Conservation (phyloP, 164 flowering plant genomes). For the Stephania yunnanensis region DNA sequence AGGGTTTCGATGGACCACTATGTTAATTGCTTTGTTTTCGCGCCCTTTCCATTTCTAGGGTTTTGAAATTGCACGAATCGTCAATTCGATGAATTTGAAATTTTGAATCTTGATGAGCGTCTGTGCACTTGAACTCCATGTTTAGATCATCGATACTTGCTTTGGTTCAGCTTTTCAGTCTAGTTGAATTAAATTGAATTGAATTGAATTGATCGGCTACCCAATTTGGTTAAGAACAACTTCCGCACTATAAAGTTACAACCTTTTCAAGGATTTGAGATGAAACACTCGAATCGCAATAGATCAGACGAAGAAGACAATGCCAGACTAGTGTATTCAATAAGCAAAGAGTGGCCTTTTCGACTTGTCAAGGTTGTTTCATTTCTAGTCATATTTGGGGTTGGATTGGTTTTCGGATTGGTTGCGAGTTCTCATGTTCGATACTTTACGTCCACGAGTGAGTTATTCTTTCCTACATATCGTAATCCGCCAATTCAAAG, state of each 20-base stretch:
- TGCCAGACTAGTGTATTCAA: constrained; percentile 3
- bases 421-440: constrained; percentile 23
- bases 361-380: constrained; percentile 25
- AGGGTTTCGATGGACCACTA: background rate
- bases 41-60: background rate
- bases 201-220: background rate
- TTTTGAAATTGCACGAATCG: background rate
- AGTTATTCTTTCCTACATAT: constrained; percentile 19
- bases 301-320: constrained; percentile 21
- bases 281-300: constrained; percentile 15
- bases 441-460: constrained; percentile 14
- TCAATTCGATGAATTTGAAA: background rate
- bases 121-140: no score
- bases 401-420: constrained; percentile 30
- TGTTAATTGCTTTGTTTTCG: background rate
- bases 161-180: background rate
- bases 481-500: background rate
- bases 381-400: constrained; percentile 24
- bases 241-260: background rate
- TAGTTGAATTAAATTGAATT: no score
- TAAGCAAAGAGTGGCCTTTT: constrained; percentile 20
- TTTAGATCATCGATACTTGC: background rate
- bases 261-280: constrained; percentile 3
- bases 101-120: background rate
- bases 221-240: background rate